These are phyloP conservation scores for Carpinus viminea DNA, from an alignment of 306 rosid genomes.

Conservation along the genomic window DNA sequence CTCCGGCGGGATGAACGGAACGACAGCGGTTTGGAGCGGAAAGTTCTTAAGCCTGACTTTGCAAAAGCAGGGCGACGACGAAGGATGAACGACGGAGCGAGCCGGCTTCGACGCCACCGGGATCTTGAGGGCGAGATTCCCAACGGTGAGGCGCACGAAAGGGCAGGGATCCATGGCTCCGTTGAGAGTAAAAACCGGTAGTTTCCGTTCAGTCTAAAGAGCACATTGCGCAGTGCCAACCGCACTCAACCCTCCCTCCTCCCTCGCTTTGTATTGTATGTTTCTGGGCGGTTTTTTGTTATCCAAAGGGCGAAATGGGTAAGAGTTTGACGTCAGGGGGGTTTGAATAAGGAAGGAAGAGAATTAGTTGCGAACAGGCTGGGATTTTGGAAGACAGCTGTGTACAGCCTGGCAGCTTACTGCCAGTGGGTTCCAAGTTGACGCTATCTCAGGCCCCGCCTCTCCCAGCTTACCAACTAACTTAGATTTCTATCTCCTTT, in stretches of 20 bases:
- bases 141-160: constrained; percentile 62
- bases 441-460: constrained; percentile 27
- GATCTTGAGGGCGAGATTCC: constrained; percentile 68
- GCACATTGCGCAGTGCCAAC: background rate
- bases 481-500: too few species aligned
- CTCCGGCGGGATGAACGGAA: constrained; percentile 56
- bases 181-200: too few species aligned
- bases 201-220: background rate
- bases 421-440: constrained; percentile 52
- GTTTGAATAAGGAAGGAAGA: background rate
- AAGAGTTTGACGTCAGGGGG: too few species aligned
- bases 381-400: constrained; percentile 58
- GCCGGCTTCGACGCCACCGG: constrained; percentile 78
- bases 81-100: constrained; percentile 69
- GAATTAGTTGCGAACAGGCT: constrained; percentile 15
- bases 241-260: too few species aligned
- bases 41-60: constrained; percentile 62
- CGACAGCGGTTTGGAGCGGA: constrained; percentile 57
- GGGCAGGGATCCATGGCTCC: constrained; percentile 78
- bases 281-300: too few species aligned
- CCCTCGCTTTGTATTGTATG: too few species aligned
- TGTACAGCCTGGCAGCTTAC: constrained; percentile 57
- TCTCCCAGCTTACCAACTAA: background rate
- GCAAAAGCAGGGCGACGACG: constrained; percentile 76
- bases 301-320: too few species aligned